phyloP scores from a whole-genome alignment of 331 rosid species.

The Stylosanthes scabra region DNA sequence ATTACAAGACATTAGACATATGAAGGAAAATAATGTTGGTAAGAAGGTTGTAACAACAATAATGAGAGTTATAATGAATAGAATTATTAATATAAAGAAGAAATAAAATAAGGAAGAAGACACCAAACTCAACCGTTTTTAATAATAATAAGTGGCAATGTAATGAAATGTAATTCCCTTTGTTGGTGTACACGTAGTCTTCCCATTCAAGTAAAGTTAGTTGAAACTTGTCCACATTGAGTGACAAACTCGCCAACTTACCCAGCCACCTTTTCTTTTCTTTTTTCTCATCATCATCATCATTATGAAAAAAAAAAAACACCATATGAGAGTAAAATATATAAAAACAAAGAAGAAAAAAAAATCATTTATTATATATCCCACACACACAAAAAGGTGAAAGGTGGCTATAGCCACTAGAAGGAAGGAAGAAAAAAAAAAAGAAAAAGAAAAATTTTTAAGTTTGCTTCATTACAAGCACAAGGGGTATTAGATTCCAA shows the following conservation, averaged over 20 bases:
- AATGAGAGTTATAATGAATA: slow-evolving; percentile 24
- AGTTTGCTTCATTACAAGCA: slow-evolving; percentile 45
- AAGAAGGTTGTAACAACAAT: slow-evolving; percentile 8
- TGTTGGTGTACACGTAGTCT: slow-evolving; percentile 69
- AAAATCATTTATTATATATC: slow-evolving; percentile 41
- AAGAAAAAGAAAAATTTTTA: slow-evolving; percentile 17
- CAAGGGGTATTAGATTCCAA: slow-evolving; percentile 59
- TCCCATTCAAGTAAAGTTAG: slow-evolving; percentile 95
- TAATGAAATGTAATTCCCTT: not conserved
- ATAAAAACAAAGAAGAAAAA: too few relatives aligned
- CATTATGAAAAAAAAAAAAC: slow-evolving; percentile 40
- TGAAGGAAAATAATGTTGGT: slow-evolving; percentile 33
- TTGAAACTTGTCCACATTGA: slow-evolving; percentile 84
- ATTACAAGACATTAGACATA: too few relatives aligned
- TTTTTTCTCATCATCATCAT: slow-evolving; percentile 64
- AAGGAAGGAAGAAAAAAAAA: slow-evolving; percentile 27
- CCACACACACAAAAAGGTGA: slow-evolving; percentile 78
- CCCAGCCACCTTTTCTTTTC: not conserved
- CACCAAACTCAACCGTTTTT: slow-evolving; percentile 59
- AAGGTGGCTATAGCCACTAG: slow-evolving; percentile 49
- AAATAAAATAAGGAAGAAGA: slow-evolving; percentile 7
- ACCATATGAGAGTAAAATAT: too few relatives aligned
- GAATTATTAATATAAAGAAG: slow-evolving; percentile 32
- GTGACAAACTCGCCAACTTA: slow-evolving; percentile 87
- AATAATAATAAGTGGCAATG: slow-evolving; percentile 42